phyloP scores from a whole-genome alignment of 1,284 basidiomycete species.

The Rhodotorula sp. region DNA sequence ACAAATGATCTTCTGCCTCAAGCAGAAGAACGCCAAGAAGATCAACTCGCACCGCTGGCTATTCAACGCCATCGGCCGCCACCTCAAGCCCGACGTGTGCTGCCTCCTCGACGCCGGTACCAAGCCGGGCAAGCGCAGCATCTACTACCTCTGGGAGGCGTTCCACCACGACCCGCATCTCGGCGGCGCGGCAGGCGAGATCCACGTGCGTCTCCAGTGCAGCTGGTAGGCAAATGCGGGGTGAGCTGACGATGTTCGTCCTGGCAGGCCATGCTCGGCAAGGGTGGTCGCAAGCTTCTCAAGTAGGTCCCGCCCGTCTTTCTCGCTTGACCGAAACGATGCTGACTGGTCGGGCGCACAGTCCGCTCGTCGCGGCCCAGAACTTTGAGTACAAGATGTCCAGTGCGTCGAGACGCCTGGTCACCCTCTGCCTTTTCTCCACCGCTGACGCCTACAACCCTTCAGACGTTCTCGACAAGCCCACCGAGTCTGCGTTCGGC shows the following conservation, averaged over 20 bases:
- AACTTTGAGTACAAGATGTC: slow-evolving; percentile 99
- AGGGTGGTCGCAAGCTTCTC: slow-evolving; percentile 84
- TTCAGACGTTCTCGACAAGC: slow-evolving; percentile 72
- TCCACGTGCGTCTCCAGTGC: slow-evolving; percentile 17
- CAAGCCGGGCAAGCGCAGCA: slow-evolving; percentile 92
- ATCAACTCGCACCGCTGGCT: slow-evolving; percentile 91
- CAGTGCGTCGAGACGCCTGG: slow-evolving; percentile 54
- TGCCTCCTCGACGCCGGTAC: slow-evolving; percentile 92
- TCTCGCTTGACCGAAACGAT: accelerated
- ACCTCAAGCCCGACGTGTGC: slow-evolving; percentile 84
- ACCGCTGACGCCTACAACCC: too few species aligned
- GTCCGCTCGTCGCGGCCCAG: slow-evolving; percentile 86
- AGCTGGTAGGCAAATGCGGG: background rate
- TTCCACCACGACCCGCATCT: slow-evolving; percentile 82
- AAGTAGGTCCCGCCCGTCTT: slow-evolving; percentile 56
- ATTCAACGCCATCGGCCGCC: slow-evolving; percentile 90
- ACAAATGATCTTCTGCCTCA: slow-evolving; percentile 91
- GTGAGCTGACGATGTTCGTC: slow-evolving; percentile 47
- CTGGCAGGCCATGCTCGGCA: slow-evolving; percentile 70
- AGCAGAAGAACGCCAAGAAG: slow-evolving; percentile 97
- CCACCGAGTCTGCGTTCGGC: slow-evolving; percentile 90
- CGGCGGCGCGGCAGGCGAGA: slow-evolving; percentile 84
- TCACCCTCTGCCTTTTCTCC: background rate
- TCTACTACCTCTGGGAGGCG: slow-evolving; percentile 95
- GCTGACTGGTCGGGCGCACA: background rate